Evolutionary conservation across 139 green algal species (phyloP).

Genomic region (Dunaliella primolecta): DNA sequence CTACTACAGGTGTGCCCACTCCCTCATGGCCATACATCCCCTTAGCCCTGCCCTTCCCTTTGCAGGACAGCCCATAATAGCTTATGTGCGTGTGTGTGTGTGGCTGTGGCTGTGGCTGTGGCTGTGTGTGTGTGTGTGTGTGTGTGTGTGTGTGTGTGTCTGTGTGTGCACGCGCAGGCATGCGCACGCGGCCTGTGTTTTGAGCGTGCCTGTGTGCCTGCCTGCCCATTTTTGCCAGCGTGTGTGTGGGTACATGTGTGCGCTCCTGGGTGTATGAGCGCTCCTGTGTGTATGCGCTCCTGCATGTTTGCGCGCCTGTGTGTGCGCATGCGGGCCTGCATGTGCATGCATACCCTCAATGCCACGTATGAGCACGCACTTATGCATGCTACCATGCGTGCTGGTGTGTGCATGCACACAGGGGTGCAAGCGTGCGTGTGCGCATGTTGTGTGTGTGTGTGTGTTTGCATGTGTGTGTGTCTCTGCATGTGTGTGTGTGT

Average conservation of each 20-base stretch:
- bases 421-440: not conserved
- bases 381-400: too few species aligned
- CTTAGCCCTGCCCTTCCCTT: too few species aligned
- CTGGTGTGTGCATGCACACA: too few species aligned
- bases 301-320: too few species aligned
- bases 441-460: not conserved
- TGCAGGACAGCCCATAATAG: too few species aligned
- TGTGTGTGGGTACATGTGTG: slow-evolving; percentile 5
- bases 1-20: too few species aligned
- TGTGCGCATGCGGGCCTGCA: too few species aligned
- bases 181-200: not conserved
- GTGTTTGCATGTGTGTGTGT: not conserved
- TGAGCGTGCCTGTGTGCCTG: not conserved
- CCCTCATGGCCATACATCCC: too few species aligned
- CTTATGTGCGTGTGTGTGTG: not conserved
- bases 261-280: not conserved
- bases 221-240: not conserved
- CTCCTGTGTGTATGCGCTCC: not conserved
- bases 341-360: too few species aligned
- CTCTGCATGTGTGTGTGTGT: not conserved
- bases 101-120: not conserved
- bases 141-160: not conserved
- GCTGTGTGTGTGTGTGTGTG: not conserved
- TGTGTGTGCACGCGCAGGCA: not conserved
- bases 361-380: too few species aligned